phyloP scores from a whole-genome alignment of 148 eudicot species.

The Vaccinium macrocarpon region DNA sequence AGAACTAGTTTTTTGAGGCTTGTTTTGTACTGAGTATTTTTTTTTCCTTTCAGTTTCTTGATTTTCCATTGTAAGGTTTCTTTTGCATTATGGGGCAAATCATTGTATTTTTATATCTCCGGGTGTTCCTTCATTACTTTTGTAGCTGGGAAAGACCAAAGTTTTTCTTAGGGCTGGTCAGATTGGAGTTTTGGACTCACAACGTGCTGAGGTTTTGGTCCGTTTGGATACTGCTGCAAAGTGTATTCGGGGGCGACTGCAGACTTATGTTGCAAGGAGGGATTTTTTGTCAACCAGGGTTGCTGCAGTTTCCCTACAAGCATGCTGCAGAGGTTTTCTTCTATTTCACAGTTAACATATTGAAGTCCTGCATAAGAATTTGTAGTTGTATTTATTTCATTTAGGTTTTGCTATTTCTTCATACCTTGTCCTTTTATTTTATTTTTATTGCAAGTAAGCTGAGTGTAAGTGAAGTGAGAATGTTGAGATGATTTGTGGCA shows the following conservation, averaged over 20 bases:
- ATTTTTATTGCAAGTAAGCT: neutral
- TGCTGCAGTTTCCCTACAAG: constrained; percentile 75
- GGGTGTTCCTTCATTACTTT: constrained; percentile 8
- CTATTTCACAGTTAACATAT: neutral
- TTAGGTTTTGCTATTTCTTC: neutral
- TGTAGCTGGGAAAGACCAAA: constrained; percentile 87
- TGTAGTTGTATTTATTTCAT: neutral
- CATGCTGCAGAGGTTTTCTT: constrained; percentile 79
- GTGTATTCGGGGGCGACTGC: constrained; percentile 66
- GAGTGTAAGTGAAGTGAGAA: neutral
- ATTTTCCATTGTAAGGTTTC: neutral
- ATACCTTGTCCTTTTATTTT: neutral
- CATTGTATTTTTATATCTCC: neutral
- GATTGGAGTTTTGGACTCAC: constrained; percentile 81
- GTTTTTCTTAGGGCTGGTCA: constrained; percentile 98
- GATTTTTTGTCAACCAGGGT: constrained; percentile 53
- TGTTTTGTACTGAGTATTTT: neutral
- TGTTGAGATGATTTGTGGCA: neutral
- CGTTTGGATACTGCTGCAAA: constrained; percentile 70
- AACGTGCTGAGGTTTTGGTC: constrained; percentile 68
- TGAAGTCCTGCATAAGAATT: neutral
- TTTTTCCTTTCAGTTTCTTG: neutral
- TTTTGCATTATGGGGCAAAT: neutral
- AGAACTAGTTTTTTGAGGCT: neutral
- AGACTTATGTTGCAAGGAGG: constrained; percentile 67